phyloP scores from a whole-genome alignment of 805 yeast species.

The Yueomyces sp. region DNA sequence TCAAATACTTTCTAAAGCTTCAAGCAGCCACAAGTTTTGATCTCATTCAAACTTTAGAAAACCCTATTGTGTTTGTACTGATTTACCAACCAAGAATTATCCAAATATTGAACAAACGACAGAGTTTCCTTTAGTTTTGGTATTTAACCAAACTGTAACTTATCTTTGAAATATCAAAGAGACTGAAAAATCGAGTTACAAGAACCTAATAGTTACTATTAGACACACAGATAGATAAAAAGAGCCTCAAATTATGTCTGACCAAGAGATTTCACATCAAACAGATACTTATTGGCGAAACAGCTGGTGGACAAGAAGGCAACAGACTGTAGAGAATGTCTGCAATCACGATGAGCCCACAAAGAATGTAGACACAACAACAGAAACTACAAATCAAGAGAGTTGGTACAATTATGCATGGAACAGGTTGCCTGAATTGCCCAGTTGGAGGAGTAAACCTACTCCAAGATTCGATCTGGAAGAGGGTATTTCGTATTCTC shows the following conservation, averaged over 20 bases:
- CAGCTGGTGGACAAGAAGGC: neutral
- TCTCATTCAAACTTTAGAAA: too few species aligned
- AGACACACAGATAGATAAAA: neutral
- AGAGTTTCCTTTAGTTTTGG: too few species aligned
- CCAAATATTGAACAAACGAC: too few species aligned
- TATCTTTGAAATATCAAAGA: too few species aligned
- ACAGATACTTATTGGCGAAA: neutral
- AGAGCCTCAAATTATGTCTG: neutral
- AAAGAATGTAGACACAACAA: neutral
- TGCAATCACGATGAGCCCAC: neutral
- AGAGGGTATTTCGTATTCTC: conserved; percentile 14
- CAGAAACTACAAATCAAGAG: neutral
- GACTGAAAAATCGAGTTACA: too few species aligned
- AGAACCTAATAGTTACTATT: too few species aligned
- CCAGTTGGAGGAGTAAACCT: neutral
- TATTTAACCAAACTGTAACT: too few species aligned
- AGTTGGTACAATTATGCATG: conserved; percentile 2
- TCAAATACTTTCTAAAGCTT: too few species aligned
- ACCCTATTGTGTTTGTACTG: too few species aligned
- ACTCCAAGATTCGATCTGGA: neutral
- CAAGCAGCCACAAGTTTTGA: too few species aligned
- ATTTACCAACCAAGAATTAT: too few species aligned
- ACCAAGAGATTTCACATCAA: neutral
- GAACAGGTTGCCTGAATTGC: conserved; percentile 2
- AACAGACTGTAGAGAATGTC: neutral